A percentile compares a stretch with the other conserved stretches of the same genome.
Conservation (phyloP, 192 early-diverging fungal genomes). For the Backusella luteola region DNA sequence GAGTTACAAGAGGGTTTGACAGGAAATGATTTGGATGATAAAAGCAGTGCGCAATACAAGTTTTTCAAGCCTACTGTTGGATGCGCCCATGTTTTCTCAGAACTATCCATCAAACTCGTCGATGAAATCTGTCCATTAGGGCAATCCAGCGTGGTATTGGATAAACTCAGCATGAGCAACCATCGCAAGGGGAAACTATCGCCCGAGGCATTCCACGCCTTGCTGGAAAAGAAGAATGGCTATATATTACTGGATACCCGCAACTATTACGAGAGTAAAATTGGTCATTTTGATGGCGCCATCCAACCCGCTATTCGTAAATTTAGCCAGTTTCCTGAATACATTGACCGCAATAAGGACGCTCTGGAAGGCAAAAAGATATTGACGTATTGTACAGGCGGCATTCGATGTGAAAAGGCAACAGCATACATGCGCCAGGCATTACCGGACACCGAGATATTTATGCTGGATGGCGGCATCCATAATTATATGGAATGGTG, state of each 20-base stretch:
- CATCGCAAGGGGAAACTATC: constrained; percentile 41
- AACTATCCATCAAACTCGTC: constrained; percentile 55
- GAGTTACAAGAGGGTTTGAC: background rate
- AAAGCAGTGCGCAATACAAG: background rate
- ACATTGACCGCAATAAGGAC: constrained; percentile 47
- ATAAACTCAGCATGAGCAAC: constrained; percentile 8
- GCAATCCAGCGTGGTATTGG: constrained; percentile 35
- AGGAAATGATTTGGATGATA: background rate
- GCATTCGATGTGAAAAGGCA: constrained; percentile 58
- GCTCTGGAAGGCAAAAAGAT: constrained; percentile 50
- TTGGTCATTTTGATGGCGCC: constrained; percentile 61
- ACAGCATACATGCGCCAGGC: constrained; percentile 50
- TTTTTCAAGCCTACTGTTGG: constrained; percentile 70
- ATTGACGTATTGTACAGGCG: constrained; percentile 71
- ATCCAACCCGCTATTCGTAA: constrained; percentile 61
- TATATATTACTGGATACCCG: constrained; percentile 55
- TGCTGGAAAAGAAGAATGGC: constrained; percentile 28
- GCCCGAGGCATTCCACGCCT: constrained; percentile 53
- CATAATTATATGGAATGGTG: constrained; percentile 72
- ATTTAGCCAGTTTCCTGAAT: constrained; percentile 61
- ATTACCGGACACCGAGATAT: constrained; percentile 43
- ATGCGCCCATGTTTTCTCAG: constrained; percentile 62
- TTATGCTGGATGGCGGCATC: constrained; percentile 70
- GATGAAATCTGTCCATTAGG: constrained; percentile 68
- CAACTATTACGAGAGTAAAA: constrained; percentile 66